These are phyloP conservation scores for Polyporus tsugae DNA, from an alignment of 1,284 basidiomycete species.

Conservation along the genomic window DNA sequence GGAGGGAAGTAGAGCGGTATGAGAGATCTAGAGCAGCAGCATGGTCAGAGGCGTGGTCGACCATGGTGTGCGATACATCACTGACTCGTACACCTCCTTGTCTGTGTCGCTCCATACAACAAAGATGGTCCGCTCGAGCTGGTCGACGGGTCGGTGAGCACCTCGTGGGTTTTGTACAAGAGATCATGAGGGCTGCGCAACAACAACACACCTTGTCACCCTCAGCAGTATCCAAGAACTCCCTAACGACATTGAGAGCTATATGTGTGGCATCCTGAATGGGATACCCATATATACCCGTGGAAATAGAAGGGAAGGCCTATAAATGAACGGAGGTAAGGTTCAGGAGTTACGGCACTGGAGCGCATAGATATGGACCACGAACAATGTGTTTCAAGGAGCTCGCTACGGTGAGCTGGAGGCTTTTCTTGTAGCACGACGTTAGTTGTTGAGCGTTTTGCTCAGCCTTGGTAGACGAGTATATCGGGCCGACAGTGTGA, in stretches of 20 bases:
- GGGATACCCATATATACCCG: conserved; percentile 84
- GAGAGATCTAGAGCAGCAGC: conserved; percentile 52
- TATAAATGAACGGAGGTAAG: conserved; percentile 41
- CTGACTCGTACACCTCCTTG: conserved; percentile 69
- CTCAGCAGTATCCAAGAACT: conserved; percentile 62
- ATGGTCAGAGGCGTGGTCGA: neutral
- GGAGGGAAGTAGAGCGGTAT: conserved; percentile 72
- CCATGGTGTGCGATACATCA: conserved; percentile 22
- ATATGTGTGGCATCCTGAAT: conserved; percentile 75
- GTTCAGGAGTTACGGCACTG: neutral
- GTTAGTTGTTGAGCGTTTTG: conserved; percentile 63
- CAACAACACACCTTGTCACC: conserved; percentile 55
- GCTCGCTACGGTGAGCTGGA: conserved; percentile 70
- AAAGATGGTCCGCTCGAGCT: conserved; percentile 81
- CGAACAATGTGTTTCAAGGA: conserved; percentile 72
- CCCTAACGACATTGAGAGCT: conserved; percentile 67
- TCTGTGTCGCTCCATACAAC: conserved; percentile 77
- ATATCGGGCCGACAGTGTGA: conserved; percentile 92
- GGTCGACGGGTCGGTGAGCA: conserved; percentile 10
- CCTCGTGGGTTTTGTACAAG: neutral
- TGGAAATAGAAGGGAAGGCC: conserved; percentile 86
- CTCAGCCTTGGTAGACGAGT: conserved; percentile 52
- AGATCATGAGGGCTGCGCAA: neutral
- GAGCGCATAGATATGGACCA: neutral
- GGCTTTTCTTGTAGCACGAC: conserved; percentile 77